Percentiles rank a stretch among this genome's conserved stretches.
These are phyloP conservation scores for Waltiozyma sp. DNA, from an alignment of 1,139 yeast genomes.

Conservation along the genomic window DNA sequence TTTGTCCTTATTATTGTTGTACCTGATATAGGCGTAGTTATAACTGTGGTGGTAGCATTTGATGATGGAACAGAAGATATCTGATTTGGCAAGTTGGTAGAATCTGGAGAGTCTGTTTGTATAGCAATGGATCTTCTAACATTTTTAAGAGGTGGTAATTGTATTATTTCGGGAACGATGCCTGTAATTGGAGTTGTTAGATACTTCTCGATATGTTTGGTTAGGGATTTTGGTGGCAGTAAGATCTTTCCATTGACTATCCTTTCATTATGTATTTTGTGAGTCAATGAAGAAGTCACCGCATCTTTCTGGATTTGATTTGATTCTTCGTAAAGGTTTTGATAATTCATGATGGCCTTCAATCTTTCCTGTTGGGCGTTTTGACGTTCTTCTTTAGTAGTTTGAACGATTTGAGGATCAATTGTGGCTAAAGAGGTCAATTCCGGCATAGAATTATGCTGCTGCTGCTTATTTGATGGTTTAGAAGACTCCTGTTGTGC, in stretches of 20 bases:
- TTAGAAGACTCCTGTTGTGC: background rate
- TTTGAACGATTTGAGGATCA: background rate
- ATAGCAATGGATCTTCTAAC: too few species aligned
- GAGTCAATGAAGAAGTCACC: background rate
- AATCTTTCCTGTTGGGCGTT: background rate
- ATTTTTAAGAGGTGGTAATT: too few species aligned
- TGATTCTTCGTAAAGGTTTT: background rate
- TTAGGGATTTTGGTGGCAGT: background rate
- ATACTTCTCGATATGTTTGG: background rate
- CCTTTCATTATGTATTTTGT: background rate
- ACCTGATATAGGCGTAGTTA: slow-evolving; percentile 4
- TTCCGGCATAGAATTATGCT: background rate
- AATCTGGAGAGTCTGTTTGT: background rate
- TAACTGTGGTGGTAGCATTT: background rate
- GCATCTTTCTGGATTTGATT: slow-evolving; percentile 6
- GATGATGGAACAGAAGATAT: slow-evolving; percentile 1
- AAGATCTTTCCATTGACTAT: background rate
- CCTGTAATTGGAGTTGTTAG: background rate
- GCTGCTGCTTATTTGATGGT: background rate
- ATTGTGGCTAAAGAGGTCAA: background rate
- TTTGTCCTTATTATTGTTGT: background rate
- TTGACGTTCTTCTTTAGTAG: background rate
- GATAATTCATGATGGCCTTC: background rate
- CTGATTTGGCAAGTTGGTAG: background rate
- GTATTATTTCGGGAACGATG: too few species aligned